Evolutionary conservation across 805 yeast species (phyloP), one percentile per base, ranked within the genome.

Genomic region (Ogataea methylovora): DNA sequence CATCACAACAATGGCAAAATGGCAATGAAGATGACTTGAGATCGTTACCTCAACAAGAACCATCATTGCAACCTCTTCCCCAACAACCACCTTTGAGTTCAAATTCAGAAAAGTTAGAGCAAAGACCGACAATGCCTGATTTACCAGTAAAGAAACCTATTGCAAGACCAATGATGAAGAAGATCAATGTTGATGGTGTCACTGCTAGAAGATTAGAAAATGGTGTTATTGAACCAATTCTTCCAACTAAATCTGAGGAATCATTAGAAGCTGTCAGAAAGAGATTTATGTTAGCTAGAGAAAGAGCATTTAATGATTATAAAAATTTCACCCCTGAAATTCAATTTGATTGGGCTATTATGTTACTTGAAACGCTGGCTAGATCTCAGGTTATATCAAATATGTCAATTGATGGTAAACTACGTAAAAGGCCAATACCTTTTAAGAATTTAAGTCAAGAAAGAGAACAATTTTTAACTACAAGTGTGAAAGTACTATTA

Each of bases 291-390:
- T 36, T 32, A 4, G 40, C 49, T 4, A 52, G 65, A 36, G 54
- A 58, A 2, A 37, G 41, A 12, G 65, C 67, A 2, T 44, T 61
- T 30, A 43, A 40, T 14, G 67, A 64, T 38, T 60, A 57, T 35
- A 48, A 52, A 31, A 40, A 35, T 10, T 71, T 70, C 40, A 63
- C 72, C 7, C 72, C 79, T 0, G 58, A 51, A 5, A 53, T 73
- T n/a, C 87, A 79, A 54, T 61, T 79, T 37, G 67, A 64, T 30
- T 77, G 80, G 73, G 81, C 84, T n/a, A 69, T 72, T 40, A 60
- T 65, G 12, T 54, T 81, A 21, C 54, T 79, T 16, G 76, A 70
- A 41, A 69, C 77, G 0, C 43, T 67, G 17, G 48, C 56, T 6
- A 58, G 63, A 3, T 61, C 67, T 1, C 65, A 65, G 24, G 44